Evolutionary conservation across 192 early-diverging fungal genomes (phyloP).

Genomic region (Rhizoclosmatium sp.): DNA sequence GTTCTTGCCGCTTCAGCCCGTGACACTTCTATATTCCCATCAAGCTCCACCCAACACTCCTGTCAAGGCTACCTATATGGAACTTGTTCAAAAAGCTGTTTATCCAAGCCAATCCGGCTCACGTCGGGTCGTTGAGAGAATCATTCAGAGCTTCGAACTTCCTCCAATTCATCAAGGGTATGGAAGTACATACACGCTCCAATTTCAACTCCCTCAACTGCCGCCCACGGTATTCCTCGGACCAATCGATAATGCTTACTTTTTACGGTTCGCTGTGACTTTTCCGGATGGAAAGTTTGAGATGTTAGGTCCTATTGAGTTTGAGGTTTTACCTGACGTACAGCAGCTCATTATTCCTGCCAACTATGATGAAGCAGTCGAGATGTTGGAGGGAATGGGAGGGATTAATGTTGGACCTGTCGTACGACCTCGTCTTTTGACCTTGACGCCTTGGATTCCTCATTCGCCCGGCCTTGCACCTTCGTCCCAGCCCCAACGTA

Average conservation of each 20-base stretch:
- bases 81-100: conserved; percentile 20
- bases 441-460: conserved; percentile 18
- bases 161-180: conserved; percentile 7
- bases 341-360: conserved; percentile 9
- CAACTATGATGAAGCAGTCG: conserved; percentile 24
- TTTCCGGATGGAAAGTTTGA: conserved; percentile 18
- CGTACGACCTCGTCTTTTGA: conserved; percentile 16
- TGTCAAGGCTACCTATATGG: conserved; percentile 13
- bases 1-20: conserved; percentile 19
- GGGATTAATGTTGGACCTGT: not conserved
- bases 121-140: conserved; percentile 19
- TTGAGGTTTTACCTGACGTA: conserved; percentile 29
- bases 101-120: not conserved
- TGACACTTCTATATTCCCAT: conserved; percentile 22
- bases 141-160: conserved; percentile 25
- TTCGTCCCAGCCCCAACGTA: no score
- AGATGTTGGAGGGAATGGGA: conserved; percentile 18
- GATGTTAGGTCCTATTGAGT: conserved; percentile 21
- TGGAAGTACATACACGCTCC: conserved; percentile 26
- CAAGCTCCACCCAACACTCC: conserved; percentile 3
- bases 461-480: not conserved
- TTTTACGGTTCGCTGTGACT: conserved; percentile 16
- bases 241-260: conserved; percentile 27
- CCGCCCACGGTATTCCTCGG: conserved; percentile 22
- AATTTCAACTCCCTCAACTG: conserved; percentile 12